Percentiles rank a stretch among this genome's conserved stretches.
phyloP scores from a whole-genome alignment of 306 rosid genomes.

The Quercus ilex region DNA sequence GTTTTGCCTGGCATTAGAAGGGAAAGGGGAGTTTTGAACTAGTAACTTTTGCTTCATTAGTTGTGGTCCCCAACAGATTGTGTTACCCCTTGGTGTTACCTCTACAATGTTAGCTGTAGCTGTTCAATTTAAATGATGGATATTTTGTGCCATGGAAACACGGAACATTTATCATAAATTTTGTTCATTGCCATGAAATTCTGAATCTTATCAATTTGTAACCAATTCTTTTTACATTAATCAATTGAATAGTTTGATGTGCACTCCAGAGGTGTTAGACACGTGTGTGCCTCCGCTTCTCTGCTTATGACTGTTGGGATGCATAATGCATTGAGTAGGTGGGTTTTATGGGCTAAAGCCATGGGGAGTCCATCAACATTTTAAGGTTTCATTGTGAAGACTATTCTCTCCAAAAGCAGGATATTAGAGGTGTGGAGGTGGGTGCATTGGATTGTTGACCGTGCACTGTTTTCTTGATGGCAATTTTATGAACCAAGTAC shows the following conservation, averaged over 20 bases:
- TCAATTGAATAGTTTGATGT: not conserved
- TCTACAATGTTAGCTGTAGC: not conserved
- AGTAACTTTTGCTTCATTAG: no score
- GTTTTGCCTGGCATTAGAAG: no score
- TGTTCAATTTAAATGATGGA: no score
- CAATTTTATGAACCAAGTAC: not conserved
- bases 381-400: not conserved
- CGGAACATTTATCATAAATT: no score
- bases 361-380: not conserved
- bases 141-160: no score
- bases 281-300: not conserved
- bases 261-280: conserved; percentile 1
- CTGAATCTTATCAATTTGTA: not conserved
- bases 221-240: not conserved
- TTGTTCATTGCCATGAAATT: not conserved
- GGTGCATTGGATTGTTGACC: not conserved
- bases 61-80: no score
- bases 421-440: not conserved
- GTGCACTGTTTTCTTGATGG: not conserved
- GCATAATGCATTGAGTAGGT: not conserved
- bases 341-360: not conserved
- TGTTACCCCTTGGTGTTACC: not conserved
- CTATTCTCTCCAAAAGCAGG: not conserved
- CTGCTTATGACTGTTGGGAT: not conserved
- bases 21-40: no score